Percentiles rank a stretch among this genome's conserved stretches.
Conservation (phyloP, 306 rosid species). For the Elaeagnus macrophylla region DNA sequence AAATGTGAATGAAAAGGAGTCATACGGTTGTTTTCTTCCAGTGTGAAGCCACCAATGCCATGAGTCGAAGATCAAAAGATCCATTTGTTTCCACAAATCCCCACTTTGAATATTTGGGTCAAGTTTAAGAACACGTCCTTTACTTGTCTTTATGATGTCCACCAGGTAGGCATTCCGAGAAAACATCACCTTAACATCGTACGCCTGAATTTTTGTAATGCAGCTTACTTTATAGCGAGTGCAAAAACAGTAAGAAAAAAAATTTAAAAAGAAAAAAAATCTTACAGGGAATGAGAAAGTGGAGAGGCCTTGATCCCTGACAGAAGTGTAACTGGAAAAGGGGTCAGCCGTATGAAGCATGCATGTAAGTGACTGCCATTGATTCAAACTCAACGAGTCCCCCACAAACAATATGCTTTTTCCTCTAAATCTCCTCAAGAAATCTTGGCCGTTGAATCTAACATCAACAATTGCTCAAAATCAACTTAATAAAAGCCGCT, state of each 20-base stretch:
- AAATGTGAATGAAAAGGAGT: too few relatives aligned
- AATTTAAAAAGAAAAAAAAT: neutral
- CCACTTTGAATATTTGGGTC: constrained; percentile 17
- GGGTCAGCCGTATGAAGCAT: constrained; percentile 30
- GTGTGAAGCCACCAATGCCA: constrained; percentile 46
- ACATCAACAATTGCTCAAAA: neutral
- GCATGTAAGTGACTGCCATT: constrained; percentile 41
- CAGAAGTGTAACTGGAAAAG: constrained; percentile 10
- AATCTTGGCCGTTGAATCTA: constrained; percentile 28
- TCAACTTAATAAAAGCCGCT: too few relatives aligned
- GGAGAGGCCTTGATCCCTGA: constrained; percentile 28
- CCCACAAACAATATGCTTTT: constrained; percentile 35
- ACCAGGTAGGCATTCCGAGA: constrained; percentile 27
- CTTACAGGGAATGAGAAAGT: constrained; percentile 26
- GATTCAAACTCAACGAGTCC: constrained; percentile 44
- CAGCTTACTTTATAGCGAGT: too few relatives aligned
- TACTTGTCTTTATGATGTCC: constrained; percentile 12
- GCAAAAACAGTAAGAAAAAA: too few relatives aligned
- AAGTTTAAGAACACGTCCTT: constrained; percentile 21
- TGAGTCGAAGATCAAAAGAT: constrained; percentile 28
- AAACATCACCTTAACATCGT: constrained; percentile 21
- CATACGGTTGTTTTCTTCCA: constrained; percentile 33
- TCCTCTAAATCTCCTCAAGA: constrained; percentile 23
- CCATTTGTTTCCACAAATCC: constrained; percentile 17
- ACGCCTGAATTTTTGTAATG: constrained; percentile 17